Percentiles rank a stretch among this genome's conserved stretches.
Evolutionary conservation across 352 stramenopile species (phyloP).

Genomic region (Phytopythium chamaehyphon): DNA sequence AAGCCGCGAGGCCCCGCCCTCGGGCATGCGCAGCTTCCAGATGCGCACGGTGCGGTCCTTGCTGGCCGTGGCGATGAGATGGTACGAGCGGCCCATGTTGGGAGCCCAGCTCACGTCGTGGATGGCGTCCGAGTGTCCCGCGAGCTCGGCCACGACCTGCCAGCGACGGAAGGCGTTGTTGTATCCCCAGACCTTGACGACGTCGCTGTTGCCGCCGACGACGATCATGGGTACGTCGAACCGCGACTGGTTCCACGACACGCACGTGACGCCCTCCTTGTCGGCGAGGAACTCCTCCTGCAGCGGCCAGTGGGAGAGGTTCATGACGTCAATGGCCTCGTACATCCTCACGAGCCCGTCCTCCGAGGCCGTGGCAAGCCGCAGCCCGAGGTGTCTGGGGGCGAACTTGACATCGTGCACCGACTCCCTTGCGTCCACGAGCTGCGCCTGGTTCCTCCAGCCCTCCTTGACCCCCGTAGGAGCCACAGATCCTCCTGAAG

Average conservation of each 20-base stretch:
- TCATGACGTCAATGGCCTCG: conserved; percentile 94
- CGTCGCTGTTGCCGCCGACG: conserved; percentile 87
- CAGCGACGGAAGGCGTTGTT: conserved; percentile 85
- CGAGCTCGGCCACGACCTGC: conserved; percentile 81
- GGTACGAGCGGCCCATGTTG: conserved; percentile 92
- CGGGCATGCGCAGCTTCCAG: conserved; percentile 77
- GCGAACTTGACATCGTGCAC: conserved; percentile 96
- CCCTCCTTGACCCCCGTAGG: conserved; percentile 36
- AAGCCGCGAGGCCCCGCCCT: conserved; percentile 49
- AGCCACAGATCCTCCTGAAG: background rate
- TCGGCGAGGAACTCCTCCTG: conserved; percentile 84
- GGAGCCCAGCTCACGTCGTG: conserved; percentile 96
- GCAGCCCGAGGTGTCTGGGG: conserved; percentile 90
- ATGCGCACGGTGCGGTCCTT: conserved; percentile 90
- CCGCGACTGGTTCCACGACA: conserved; percentile 93
- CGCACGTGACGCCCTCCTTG: conserved; percentile 85
- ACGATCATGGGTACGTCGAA: conserved; percentile 95
- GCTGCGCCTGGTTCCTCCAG: conserved; percentile 81
- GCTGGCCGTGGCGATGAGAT: conserved; percentile 91
- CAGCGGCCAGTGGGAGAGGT: conserved; percentile 93
- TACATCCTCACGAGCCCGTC: conserved; percentile 96
- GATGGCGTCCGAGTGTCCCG: conserved; percentile 85
- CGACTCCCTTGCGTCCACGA: conserved; percentile 90
- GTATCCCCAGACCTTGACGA: conserved; percentile 91
- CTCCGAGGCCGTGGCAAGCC: conserved; percentile 91